Percentiles rank a stretch among this genome's conserved stretches.
These are phyloP conservation scores for Myriosclerotinia duriaeana DNA, from an alignment of 2,329 filamentous ascomycete species.

Conservation along the genomic window DNA sequence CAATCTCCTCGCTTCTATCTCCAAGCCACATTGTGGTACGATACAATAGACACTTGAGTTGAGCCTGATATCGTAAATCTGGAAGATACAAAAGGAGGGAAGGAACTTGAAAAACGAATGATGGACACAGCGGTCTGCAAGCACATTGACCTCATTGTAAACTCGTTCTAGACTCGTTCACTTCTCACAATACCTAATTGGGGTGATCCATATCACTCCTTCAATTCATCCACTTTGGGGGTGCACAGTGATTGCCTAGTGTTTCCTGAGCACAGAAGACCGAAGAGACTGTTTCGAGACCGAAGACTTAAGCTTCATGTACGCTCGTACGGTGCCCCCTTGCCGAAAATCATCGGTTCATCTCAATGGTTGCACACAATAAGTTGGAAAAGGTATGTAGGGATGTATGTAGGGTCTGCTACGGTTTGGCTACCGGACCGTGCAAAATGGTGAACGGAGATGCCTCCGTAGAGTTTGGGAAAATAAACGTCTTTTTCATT, in stretches of 20 bases:
- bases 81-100: background rate
- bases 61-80: background rate
- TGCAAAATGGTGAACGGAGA: background rate
- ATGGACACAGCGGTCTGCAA: conserved; percentile 1
- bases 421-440: background rate
- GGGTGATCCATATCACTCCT: background rate
- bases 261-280: conserved; percentile 11
- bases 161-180: background rate
- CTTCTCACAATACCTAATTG: background rate
- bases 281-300: background rate
- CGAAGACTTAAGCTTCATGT: background rate
- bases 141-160: background rate
- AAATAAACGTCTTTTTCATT: background rate
- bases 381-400: background rate
- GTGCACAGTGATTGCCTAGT: background rate
- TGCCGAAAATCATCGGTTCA: background rate
- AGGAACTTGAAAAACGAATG: background rate
- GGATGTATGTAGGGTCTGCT: background rate
- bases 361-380: background rate
- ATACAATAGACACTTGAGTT: background rate
- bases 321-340: background rate
- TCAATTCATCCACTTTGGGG: background rate
- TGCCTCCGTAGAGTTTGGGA: background rate
- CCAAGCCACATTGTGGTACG: background rate
- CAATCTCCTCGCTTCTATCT: background rate